Base-by-base conservation (phyloP, 1,139 yeast species). In the Saccharomycopsis hybrid region DNA sequence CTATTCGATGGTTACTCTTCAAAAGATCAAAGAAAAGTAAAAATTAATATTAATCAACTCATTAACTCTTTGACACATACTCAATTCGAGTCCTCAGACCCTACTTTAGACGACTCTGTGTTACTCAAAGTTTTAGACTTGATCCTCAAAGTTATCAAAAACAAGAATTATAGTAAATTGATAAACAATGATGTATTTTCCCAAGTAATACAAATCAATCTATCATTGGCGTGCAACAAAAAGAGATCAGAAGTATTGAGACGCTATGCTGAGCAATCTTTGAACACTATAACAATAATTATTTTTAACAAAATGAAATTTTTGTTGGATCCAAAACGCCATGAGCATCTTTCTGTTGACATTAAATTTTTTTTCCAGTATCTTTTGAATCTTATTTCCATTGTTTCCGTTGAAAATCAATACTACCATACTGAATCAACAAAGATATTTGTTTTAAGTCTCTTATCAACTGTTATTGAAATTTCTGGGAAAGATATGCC, bases 21-120 rank as follows among this genome's bases (percentile, higher is more conserved):
- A 41, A 62, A 64, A 18, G 57, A 65, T 1, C 74, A 80, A 3
- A 65, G 66, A 24, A 76, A 81, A 37, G 74, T 87, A 40, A 79
- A 66, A 50, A 73, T 49, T 49, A 66, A 62, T 49, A 61, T 59
- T 62, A 78, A 62, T 64, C 77, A 64, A 68, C 74, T 68, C 55
- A 77, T 83, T 30, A 77, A 86, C 18, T 85, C 97, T 0, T 74
- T 94, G 53, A 87, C 97, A 0, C 96, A 89, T 62, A 92, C 98
- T 65, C 78, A 96, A 38, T 94, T 92, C 63, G 97, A 92, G 68
- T 96, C 96, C 1, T 86, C 95, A 0, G 97, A 90, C 62, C 96
- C 89, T 63, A 78, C 84, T 41, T 84, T 90, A 41, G 98, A 94
- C 66, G 98, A 94, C 62, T 87, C 95, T 0, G 94, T 94, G 3